phyloP scores from a whole-genome alignment of 176 grass and related monocot species.

The Avena eriantha region DNA sequence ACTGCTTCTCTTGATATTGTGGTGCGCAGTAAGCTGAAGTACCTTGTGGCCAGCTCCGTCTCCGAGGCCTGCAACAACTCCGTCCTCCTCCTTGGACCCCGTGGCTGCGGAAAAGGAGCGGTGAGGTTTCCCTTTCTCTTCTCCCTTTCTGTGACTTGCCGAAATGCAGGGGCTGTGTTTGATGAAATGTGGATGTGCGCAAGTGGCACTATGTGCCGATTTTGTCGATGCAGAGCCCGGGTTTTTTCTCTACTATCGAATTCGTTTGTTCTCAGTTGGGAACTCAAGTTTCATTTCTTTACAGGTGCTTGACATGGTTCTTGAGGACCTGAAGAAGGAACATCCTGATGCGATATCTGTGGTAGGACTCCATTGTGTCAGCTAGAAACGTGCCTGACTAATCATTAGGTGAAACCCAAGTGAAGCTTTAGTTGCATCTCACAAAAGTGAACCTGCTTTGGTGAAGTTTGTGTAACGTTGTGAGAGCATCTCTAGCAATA shows the following conservation, averaged over 20 bases:
- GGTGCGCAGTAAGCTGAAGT: slow-evolving; percentile 72
- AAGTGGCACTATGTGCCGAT: not conserved
- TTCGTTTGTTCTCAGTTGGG: not conserved
- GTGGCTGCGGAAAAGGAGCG: slow-evolving; percentile 72
- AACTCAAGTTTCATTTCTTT: slow-evolving; percentile 18
- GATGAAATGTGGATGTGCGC: slow-evolving; percentile 22
- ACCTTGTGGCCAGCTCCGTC: slow-evolving; percentile 74
- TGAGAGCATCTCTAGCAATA: too few relatives aligned
- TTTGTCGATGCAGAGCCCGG: too few relatives aligned
- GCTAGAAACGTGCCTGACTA: not conserved
- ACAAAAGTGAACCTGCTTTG: not conserved
- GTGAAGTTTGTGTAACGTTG: not conserved
- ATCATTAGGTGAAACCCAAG: not conserved
- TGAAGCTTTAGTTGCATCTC: not conserved
- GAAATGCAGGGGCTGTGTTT: not conserved
- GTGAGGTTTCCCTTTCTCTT: slow-evolving; percentile 40
- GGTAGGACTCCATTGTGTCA: slow-evolving; percentile 44
- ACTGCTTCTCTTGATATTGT: not conserved
- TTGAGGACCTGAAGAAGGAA: slow-evolving; percentile 77
- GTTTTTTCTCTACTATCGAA: too few relatives aligned
- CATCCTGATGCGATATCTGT: slow-evolving; percentile 77
- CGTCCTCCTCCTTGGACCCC: slow-evolving; percentile 73
- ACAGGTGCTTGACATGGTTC: slow-evolving; percentile 85
- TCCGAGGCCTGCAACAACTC: slow-evolving; percentile 83
- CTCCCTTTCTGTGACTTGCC: not conserved